A percentile compares a stretch with the other conserved stretches of the same genome.
Evolutionary conservation across 371 early-diverging fungal species (phyloP).

Genomic region (Sanchytrium tribonematis): DNA sequence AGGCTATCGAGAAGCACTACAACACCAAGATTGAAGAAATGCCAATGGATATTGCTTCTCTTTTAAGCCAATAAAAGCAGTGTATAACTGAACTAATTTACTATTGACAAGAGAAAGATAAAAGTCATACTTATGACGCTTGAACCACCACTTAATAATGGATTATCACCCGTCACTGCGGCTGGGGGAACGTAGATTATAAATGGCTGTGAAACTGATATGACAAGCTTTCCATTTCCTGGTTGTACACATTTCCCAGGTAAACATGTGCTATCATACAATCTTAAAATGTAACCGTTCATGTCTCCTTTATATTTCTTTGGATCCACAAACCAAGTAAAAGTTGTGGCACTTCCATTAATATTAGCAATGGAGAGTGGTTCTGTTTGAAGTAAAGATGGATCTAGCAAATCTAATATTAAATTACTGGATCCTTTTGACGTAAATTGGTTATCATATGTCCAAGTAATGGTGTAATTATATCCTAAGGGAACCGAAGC

Average conservation of each 20-base stretch:
- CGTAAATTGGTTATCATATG: not conserved
- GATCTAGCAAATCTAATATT: not conserved
- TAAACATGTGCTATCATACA: not conserved
- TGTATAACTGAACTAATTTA: too few relatives aligned
- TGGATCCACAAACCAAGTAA: not conserved
- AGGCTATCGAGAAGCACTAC: conserved; percentile 73
- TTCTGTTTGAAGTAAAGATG: not conserved
- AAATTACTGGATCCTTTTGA: not conserved
- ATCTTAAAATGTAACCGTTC: not conserved
- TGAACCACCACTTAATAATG: too few relatives aligned
- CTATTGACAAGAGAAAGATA: too few relatives aligned
- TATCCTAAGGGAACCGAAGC: not conserved
- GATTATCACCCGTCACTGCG: not conserved
- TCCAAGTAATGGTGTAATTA: not conserved
- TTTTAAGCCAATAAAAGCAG: not conserved
- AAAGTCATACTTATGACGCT: too few relatives aligned
- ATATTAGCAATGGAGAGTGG: not conserved
- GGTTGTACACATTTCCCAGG: not conserved
- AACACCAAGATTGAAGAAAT: conserved; percentile 86
- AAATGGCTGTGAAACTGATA: not conserved
- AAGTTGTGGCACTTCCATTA: not conserved
- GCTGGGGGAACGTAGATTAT: not conserved
- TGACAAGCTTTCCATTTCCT: not conserved
- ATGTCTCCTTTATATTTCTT: not conserved
- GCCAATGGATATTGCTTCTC: conserved; percentile 39